These are phyloP conservation scores for Xylaria castorea DNA, from an alignment of 495 filamentous ascomycete species.

Conservation along the genomic window DNA sequence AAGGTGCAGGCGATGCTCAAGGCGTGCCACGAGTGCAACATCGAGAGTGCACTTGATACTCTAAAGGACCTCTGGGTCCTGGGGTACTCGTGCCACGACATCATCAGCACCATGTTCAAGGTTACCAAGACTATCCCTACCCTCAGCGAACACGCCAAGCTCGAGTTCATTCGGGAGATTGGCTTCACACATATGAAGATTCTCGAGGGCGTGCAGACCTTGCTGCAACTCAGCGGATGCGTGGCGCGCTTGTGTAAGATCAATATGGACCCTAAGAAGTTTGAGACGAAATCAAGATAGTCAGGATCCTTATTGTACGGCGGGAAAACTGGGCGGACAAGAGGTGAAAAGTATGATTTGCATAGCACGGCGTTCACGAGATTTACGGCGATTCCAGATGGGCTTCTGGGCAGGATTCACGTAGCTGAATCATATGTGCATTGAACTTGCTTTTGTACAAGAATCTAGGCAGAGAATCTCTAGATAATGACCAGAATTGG, in stretches of 20 bases:
- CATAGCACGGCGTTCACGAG: constrained; percentile 29
- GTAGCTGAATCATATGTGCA: constrained; percentile 30
- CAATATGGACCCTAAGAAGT: constrained; percentile 93
- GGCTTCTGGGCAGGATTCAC: constrained; percentile 33
- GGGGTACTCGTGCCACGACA: constrained; percentile 95
- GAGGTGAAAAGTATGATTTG: constrained; percentile 16
- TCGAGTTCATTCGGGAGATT: constrained; percentile 97
- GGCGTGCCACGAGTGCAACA: constrained; percentile 88
- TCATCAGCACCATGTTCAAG: constrained; percentile 98
- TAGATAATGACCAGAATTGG: neutral
- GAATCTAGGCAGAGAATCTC: neutral
- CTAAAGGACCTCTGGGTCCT: constrained; percentile 92
- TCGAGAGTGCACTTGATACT: constrained; percentile 84
- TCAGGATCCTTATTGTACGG: constrained; percentile 11
- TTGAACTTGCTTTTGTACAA: constrained; percentile 13
- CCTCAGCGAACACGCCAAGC: constrained; percentile 88
- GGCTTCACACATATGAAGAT: constrained; percentile 99
- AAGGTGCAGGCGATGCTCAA: constrained; percentile 99
- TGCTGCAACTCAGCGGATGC: constrained; percentile 91
- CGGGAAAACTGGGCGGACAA: constrained; percentile 33
- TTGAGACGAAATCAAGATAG: constrained; percentile 60
- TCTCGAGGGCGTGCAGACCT: constrained; percentile 91
- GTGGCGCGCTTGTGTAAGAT: constrained; percentile 88
- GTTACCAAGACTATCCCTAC: constrained; percentile 94
- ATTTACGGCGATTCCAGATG: constrained; percentile 1